Conservation (phyloP, 2,329 filamentous ascomycete genomes). For the Nothomitra cinnamomea region DNA sequence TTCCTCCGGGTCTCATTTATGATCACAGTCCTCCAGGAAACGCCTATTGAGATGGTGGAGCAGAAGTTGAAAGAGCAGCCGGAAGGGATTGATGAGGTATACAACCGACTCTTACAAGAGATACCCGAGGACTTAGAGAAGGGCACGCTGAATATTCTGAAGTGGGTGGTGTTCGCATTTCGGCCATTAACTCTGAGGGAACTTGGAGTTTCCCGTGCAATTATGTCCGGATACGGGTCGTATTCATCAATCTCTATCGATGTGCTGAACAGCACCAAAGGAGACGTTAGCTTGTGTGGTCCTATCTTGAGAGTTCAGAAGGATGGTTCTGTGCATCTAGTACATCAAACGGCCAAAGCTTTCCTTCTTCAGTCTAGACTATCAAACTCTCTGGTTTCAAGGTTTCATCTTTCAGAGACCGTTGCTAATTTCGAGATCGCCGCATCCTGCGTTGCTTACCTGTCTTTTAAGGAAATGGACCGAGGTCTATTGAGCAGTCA, state of each 20-base stretch:
- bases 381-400: neutral
- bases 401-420: neutral
- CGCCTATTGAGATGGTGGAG: neutral
- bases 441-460: neutral
- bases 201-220: neutral
- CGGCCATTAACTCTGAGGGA: neutral
- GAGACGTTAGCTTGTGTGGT: neutral
- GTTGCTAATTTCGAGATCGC: neutral
- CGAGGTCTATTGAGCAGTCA: neutral
- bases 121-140: neutral
- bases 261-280: neutral
- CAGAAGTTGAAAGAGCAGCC: neutral
- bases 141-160: neutral
- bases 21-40: neutral
- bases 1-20: neutral
- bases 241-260: neutral
- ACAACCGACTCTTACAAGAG: neutral
- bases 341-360: neutral
- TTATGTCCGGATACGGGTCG: neutral
- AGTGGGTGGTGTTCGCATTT: neutral
- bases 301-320: neutral
- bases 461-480: neutral
- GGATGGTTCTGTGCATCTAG: neutral
- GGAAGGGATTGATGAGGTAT: neutral
- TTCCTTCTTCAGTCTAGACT: neutral